Conservation (phyloP, 2,329 filamentous ascomycete genomes). For the Claviceps capensis region DNA sequence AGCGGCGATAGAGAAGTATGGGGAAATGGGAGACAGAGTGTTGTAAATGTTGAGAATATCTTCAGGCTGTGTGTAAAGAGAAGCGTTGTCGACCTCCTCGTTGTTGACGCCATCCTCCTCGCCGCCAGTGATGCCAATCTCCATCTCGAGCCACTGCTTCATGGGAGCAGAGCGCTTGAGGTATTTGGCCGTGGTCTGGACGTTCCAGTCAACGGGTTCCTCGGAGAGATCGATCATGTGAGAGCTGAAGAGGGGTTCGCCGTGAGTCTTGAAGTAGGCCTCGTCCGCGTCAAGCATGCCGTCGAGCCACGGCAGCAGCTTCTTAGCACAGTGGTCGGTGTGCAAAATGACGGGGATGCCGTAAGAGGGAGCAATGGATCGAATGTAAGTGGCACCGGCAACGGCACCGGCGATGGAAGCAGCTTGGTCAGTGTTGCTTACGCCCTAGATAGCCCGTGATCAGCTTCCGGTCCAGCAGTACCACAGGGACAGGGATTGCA, state of each 20-base stretch:
- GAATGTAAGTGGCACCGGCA: slow-evolving; percentile 87
- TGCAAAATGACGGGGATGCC: slow-evolving; percentile 85
- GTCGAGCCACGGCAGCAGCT: slow-evolving; percentile 95
- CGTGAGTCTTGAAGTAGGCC: slow-evolving; percentile 83
- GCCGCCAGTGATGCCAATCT: slow-evolving; percentile 75
- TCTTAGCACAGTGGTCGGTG: slow-evolving; percentile 99
- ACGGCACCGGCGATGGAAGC: slow-evolving; percentile 81
- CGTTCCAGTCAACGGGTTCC: slow-evolving; percentile 81
- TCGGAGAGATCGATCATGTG: slow-evolving; percentile 99
- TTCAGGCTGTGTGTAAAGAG: slow-evolving; percentile 94
- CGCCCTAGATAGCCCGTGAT: slow-evolving; percentile 33
- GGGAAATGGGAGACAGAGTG: slow-evolving; percentile 70
- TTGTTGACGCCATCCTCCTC: slow-evolving; percentile 99
- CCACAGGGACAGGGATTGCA: neutral
- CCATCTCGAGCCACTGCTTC: slow-evolving; percentile 99
- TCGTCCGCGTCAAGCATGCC: slow-evolving; percentile 93
- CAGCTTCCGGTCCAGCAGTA: neutral
- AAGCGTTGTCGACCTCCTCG: slow-evolving; percentile 91
- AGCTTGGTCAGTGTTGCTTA: slow-evolving; percentile 67
- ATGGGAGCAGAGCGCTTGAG: slow-evolving; percentile 86
- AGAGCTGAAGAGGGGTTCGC: slow-evolving; percentile 84
- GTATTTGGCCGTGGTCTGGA: slow-evolving; percentile 83
- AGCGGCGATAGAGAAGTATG: slow-evolving; percentile 96
- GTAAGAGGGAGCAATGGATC: slow-evolving; percentile 73
- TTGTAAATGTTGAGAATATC: slow-evolving; percentile 89